Percentiles rank a stretch among this genome's conserved stretches.
These are phyloP conservation scores for Gentiana dahurica DNA, from an alignment of 257 asterid species.

Conservation along the genomic window DNA sequence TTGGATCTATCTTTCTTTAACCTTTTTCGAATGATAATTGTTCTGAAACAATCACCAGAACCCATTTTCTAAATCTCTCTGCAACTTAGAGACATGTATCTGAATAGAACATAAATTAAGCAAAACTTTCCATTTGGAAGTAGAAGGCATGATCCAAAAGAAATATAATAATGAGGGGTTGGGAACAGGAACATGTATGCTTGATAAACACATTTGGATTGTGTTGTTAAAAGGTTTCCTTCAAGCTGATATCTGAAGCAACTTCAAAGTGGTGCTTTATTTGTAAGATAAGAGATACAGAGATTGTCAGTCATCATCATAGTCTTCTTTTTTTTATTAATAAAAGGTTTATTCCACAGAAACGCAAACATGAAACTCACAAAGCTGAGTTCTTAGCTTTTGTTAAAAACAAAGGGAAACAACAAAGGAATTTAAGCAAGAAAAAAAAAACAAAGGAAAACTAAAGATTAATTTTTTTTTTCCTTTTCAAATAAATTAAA, in stretches of 20 bases:
- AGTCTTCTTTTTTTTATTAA: too few species aligned
- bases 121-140: not conserved
- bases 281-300: not conserved
- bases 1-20: slow-evolving; percentile 23
- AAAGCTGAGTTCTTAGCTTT: too few species aligned
- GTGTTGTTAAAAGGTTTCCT: slow-evolving; percentile 6
- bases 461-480: too few species aligned
- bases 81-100: not conserved
- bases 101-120: not conserved
- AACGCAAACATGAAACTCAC: too few species aligned
- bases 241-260: slow-evolving; percentile 39
- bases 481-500: too few species aligned
- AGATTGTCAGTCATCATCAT: too few species aligned
- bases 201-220: slow-evolving; percentile 6
- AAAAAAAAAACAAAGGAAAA: too few species aligned
- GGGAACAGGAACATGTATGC: not conserved
- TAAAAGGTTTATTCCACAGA: too few species aligned
- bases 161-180: not conserved
- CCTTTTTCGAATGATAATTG: slow-evolving; percentile 26
- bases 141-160: not conserved
- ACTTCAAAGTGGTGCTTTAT: slow-evolving; percentile 18
- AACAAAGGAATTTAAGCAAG: too few species aligned
- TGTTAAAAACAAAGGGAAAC: too few species aligned
- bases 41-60: slow-evolving; percentile 44
- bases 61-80: slow-evolving; percentile 26